Conservation (phyloP, 495 filamentous ascomycete species). For the Pseudomonodictys pantanalensis region DNA sequence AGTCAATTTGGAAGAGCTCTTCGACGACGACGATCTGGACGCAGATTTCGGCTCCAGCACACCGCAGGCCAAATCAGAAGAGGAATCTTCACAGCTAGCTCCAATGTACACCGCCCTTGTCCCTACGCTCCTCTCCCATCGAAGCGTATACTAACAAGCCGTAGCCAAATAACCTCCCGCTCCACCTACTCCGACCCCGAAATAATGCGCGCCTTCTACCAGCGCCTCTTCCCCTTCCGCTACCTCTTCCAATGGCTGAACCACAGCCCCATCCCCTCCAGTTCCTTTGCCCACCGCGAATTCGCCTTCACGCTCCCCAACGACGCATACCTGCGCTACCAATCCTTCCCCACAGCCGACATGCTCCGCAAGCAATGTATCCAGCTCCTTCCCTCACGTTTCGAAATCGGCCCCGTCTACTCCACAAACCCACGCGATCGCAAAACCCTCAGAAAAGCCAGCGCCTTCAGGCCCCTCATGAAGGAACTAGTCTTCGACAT, state of each 20-base stretch:
- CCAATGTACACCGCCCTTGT: conserved; percentile 40
- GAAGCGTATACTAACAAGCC: neutral
- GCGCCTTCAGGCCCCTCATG: conserved; percentile 67
- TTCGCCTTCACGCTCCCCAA: conserved; percentile 90
- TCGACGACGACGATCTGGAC: conserved; percentile 74
- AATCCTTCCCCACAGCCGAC: conserved; percentile 81
- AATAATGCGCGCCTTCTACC: conserved; percentile 87
- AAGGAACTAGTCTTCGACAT: conserved; percentile 99
- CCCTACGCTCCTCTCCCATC: neutral
- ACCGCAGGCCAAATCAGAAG: conserved; percentile 42
- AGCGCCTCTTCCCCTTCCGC: conserved; percentile 92
- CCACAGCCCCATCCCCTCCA: conserved; percentile 78
- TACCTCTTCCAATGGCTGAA: conserved; percentile 98
- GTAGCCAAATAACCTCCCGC: conserved; percentile 24
- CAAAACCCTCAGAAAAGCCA: conserved; percentile 75
- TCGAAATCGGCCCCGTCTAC: conserved; percentile 97
- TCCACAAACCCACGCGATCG: conserved; percentile 89
- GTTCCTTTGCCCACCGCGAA: conserved; percentile 88
- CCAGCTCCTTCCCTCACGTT: conserved; percentile 80
- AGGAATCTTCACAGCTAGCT: conserved; percentile 44
- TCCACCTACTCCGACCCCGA: conserved; percentile 64
- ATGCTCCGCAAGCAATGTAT: conserved; percentile 91
- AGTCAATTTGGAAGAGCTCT: conserved; percentile 77
- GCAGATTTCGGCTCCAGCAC: conserved; percentile 67
- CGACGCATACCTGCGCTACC: conserved; percentile 88